Percentiles rank a stretch among this genome's conserved stretches.
phyloP scores from a whole-genome alignment of 225 moss, liverwort and hornwort genomes.

The Polytrichum commune region DNA sequence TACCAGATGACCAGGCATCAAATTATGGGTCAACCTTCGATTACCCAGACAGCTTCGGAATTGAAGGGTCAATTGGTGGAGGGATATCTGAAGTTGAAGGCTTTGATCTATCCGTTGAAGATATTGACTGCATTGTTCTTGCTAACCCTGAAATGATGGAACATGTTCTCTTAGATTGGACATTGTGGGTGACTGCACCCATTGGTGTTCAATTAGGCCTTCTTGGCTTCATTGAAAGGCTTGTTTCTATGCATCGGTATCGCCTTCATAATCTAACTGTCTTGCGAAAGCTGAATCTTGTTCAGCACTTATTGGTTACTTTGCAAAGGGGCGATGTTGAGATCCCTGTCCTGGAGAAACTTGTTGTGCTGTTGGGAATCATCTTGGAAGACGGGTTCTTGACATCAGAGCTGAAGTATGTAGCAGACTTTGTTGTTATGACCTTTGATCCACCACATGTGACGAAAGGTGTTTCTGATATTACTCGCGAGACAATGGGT shows the following conservation, averaged over 20 bases:
- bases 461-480: constrained; percentile 52
- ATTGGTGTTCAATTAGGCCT: constrained; percentile 71
- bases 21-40: constrained; percentile 48
- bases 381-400: constrained; percentile 88
- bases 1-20: constrained; percentile 37
- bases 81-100: constrained; percentile 40
- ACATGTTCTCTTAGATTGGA: constrained; percentile 90
- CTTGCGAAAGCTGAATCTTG: constrained; percentile 74
- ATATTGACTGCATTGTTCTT: constrained; percentile 60
- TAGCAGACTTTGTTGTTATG: constrained; percentile 95
- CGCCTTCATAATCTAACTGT: constrained; percentile 83
- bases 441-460: constrained; percentile 91
- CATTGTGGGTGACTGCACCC: constrained; percentile 83
- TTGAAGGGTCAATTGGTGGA: constrained; percentile 36
- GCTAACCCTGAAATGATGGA: constrained; percentile 96
- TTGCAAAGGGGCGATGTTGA: constrained; percentile 88
- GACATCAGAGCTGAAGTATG: constrained; percentile 81
- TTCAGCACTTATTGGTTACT: constrained; percentile 86
- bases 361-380: constrained; percentile 78
- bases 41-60: constrained; percentile 35
- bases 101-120: constrained; percentile 38
- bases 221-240: constrained; percentile 70
- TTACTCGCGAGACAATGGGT: constrained; percentile 75
- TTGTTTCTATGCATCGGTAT: constrained; percentile 89
- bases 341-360: constrained; percentile 68